phyloP scores from a whole-genome alignment of 179 eudicot genomes.

The Spinacia oleracea region DNA sequence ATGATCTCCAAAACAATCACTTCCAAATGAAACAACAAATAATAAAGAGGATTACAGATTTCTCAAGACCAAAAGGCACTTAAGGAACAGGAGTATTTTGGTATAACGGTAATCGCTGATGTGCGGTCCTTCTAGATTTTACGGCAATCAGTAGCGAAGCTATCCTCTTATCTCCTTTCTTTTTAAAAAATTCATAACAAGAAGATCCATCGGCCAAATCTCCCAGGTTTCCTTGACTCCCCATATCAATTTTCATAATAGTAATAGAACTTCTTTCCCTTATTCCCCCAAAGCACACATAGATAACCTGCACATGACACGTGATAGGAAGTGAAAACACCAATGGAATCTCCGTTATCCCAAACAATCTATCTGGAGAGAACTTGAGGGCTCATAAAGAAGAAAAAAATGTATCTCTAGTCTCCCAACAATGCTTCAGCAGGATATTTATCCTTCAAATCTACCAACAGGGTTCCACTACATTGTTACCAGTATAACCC shows the following conservation, averaged over 20 bases:
- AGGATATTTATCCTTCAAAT: neutral
- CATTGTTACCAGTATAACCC: too few relatives aligned
- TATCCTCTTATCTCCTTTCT: neutral
- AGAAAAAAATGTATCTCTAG: neutral
- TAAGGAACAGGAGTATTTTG: neutral
- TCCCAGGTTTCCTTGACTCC: neutral
- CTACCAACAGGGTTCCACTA: neutral
- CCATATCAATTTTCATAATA: neutral
- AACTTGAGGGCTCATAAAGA: neutral
- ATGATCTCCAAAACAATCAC: neutral
- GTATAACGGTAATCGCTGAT: neutral
- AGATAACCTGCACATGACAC: neutral
- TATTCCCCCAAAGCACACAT: too few relatives aligned
- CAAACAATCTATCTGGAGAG: neutral
- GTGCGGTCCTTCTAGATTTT: neutral
- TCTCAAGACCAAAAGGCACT: neutral
- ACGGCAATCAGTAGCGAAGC: neutral
- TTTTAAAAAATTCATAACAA: neutral
- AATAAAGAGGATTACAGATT: neutral
- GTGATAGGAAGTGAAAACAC: neutral
- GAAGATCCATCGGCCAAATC: neutral
- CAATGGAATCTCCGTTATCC: neutral
- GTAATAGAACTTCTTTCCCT: neutral
- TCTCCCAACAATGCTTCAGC: too few relatives aligned
- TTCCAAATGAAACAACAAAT: constrained; percentile 5